A percentile compares a stretch with the other conserved stretches of the same genome.
These are phyloP conservation scores for Talaromyces amestolkiae DNA, from an alignment of 2,329 filamentous ascomycete genomes.

Conservation along the genomic window DNA sequence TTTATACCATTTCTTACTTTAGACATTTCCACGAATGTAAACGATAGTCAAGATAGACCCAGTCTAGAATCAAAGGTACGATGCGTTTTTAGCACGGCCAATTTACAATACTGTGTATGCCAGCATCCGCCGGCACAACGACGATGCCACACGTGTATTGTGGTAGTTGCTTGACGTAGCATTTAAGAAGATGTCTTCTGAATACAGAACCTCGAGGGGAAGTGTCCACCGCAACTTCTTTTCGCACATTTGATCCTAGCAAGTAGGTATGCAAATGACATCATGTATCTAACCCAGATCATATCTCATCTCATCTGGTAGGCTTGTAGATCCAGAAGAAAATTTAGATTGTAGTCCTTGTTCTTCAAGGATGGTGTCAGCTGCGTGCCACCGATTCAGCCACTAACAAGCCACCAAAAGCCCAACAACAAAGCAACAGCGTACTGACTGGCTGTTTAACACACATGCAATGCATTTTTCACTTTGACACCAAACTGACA, in stretches of 20 bases:
- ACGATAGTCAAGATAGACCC: neutral
- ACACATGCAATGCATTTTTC: neutral
- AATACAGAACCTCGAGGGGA: neutral
- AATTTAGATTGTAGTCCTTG: neutral
- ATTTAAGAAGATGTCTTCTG: neutral
- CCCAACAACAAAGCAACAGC: neutral
- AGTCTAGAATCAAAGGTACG: neutral
- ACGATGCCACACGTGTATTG: neutral
- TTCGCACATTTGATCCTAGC: neutral
- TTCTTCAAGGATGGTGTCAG: neutral
- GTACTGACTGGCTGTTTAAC: neutral
- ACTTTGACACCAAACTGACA: neutral
- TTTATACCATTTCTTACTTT: neutral
- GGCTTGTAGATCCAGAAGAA: neutral
- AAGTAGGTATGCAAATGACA: neutral
- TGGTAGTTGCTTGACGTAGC: neutral
- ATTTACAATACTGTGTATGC: neutral
- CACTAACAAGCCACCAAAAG: neutral
- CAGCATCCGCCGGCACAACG: neutral
- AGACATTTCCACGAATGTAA: neutral
- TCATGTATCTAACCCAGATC: neutral
- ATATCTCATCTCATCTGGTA: neutral
- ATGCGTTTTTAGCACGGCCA: neutral
- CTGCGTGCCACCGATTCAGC: neutral
- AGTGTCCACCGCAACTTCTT: neutral